These are phyloP conservation scores for Leishmania turanica DNA, from an alignment of 208 protist genomes.

Conservation along the genomic window DNA sequence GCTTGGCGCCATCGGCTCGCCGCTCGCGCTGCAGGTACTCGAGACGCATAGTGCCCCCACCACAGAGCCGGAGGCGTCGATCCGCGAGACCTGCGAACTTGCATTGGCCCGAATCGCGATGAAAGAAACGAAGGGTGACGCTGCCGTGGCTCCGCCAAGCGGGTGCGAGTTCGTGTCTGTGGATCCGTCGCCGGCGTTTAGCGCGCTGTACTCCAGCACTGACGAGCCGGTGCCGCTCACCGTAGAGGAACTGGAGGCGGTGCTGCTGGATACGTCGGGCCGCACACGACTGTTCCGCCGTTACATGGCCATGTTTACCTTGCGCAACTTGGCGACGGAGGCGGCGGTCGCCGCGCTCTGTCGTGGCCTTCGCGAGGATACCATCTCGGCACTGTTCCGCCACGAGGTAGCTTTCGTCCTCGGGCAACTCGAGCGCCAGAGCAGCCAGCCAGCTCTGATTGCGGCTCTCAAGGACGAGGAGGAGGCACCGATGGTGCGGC, in stretches of 20 bases:
- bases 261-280: constrained; percentile 77
- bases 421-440: constrained; percentile 94
- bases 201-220: constrained; percentile 13
- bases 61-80: constrained; percentile 60
- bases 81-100: constrained; percentile 96
- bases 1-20: constrained; percentile 86
- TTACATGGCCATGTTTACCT: constrained; percentile 97
- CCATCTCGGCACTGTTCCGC: constrained; percentile 91
- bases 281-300: constrained; percentile 87
- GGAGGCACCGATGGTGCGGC: constrained; percentile 97
- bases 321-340: constrained; percentile 87
- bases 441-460: constrained; percentile 68
- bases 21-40: constrained; percentile 46
- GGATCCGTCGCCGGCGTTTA: constrained; percentile 92
- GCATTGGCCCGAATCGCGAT: constrained; percentile 80
- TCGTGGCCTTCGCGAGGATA: constrained; percentile 88
- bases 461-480: constrained; percentile 70
- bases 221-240: constrained; percentile 37
- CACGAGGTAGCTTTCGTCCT: constrained; percentile 98
- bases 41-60: constrained; percentile 47
- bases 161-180: constrained; percentile 87
- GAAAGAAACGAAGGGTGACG: constrained; percentile 57
- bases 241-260: constrained; percentile 55
- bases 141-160: constrained; percentile 46
- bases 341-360: constrained; percentile 80